Evolutionary conservation across 768 basidiomycete species (phyloP).

Genomic region (Russula lepida): DNA sequence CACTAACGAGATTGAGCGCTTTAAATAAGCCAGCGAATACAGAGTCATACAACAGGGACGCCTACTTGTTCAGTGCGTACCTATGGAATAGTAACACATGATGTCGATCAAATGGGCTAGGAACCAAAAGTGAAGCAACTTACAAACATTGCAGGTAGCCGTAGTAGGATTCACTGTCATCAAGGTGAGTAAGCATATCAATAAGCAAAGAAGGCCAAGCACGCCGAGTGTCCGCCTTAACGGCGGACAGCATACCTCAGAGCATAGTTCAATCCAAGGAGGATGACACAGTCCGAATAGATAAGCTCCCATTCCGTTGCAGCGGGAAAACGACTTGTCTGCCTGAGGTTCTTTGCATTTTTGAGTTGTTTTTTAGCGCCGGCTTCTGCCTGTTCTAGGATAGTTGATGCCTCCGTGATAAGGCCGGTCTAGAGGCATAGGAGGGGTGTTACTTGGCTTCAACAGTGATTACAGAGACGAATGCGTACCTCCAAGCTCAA

Average conservation of each 20-base stretch:
- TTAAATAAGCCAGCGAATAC: neutral
- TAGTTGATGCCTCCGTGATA: conserved; percentile 53
- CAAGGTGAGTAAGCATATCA: neutral
- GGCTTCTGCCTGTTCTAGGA: conserved; percentile 51
- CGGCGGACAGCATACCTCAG: conserved; percentile 40
- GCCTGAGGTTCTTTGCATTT: conserved; percentile 29
- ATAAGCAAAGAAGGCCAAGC: neutral
- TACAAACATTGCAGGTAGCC: conserved; percentile 75
- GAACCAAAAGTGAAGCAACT: conserved; percentile 23
- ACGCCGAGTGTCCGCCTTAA: neutral
- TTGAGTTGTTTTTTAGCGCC: conserved; percentile 47
- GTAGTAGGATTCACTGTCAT: conserved; percentile 61
- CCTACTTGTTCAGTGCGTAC: conserved; percentile 49
- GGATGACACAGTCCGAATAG: conserved; percentile 61
- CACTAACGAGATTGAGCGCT: conserved; percentile 30
- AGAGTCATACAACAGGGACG: neutral
- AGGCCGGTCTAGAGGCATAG: conserved; percentile 38
- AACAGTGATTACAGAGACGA: neutral
- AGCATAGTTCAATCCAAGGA: conserved; percentile 63
- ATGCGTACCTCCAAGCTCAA: conserved; percentile 64
- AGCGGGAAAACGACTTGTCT: conserved; percentile 40
- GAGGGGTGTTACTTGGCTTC: neutral
- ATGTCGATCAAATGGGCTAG: neutral
- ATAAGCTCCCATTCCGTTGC: conserved; percentile 74
- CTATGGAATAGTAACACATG: conserved; percentile 23